phyloP scores from a whole-genome alignment of 257 asterid genomes.

The Gentiana macrophylla region DNA sequence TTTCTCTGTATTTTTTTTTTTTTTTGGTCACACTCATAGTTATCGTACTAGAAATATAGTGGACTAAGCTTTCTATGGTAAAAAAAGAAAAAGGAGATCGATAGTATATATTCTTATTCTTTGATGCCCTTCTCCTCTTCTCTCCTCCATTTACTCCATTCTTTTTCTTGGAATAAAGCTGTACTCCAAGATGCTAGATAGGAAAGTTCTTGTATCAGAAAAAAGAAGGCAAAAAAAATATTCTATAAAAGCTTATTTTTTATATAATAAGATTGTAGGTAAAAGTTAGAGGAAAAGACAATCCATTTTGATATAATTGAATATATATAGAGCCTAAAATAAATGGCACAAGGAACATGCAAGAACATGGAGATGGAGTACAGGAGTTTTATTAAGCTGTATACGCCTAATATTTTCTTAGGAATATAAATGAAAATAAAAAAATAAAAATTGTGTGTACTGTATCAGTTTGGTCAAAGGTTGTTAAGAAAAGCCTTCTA shows the following conservation, averaged over 20 bases:
- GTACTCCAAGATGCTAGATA: constrained; percentile 2
- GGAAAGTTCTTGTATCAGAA: constrained; percentile 3
- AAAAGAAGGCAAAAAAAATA: constrained; percentile 3
- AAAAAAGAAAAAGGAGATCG: not conserved
- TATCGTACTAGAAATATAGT: constrained; percentile 2
- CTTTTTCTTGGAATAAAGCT: constrained; percentile 17
- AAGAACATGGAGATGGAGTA: constrained; percentile 4
- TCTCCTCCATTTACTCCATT: constrained; percentile 11
- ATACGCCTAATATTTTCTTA: constrained; percentile 4
- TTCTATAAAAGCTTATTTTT: no score
- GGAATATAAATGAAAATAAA: no score
- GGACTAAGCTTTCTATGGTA: constrained; percentile 12
- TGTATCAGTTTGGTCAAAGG: constrained; percentile 11
- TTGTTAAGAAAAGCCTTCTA: constrained; percentile 8
- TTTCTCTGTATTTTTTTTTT: no score
- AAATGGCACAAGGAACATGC: constrained; percentile 3
- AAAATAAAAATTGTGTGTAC: no score
- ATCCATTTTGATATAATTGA: not conserved
- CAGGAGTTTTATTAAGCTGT: constrained; percentile 5
- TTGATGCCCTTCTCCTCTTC: constrained; percentile 18
- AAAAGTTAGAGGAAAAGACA: not conserved
- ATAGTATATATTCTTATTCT: constrained; percentile 20
- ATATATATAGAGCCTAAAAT: not conserved
- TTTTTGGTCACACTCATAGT: no score
- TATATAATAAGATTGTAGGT: not conserved